Base-by-base conservation (phyloP, 2,329 filamentous ascomycete genomes). In the Fonsecaea multimorphosa region DNA sequence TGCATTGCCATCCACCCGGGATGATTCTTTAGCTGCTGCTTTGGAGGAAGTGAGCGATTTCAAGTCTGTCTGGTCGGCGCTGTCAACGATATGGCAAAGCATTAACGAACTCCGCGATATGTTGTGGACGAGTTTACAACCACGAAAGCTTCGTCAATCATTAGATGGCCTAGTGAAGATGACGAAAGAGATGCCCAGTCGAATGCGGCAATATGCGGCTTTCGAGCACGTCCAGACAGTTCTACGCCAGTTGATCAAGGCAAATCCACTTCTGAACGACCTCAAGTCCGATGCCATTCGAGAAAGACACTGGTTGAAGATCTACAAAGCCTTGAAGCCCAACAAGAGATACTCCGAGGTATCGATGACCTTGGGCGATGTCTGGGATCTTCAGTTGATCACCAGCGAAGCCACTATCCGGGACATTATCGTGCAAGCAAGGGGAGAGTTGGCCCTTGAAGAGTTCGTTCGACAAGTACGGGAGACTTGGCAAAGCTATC, bases 201-300 rank as follows among this genome's bases (percentile, higher is more conserved):
- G 95, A 66, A 98, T 99, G 94, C 89, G 96, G 67, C 96, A 99
- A 75, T 99, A 99, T 78, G 94, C 96, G 72, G 96, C 96, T n/a
- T 99, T 99, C 76, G 96, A 99, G 78, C 94, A 99, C 75, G 93
- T 99, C 44, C 96, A 99, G 76, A 92, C 88, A 69, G 91, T 96
- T 32, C 86, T 99, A 46, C 91, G 93, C 52, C 89, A 93, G 68
- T 86, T 96, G 56, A 85, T 97, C 69, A 98, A 97, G 77, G 92
- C 96, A 72, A 99, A 98, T 75, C 84, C 89, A 11, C 84, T 97
- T 36, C 84, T 99, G 2, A 87, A 89, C 3, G 95, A 99, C 70
- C 85, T 99, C 78, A 97, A 97, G 76, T 97, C 94, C 0, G 95
- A 99, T 78, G 94, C 95, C 16, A 93, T 99, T 65, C 90, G 93